Percentiles rank a stretch among this genome's conserved stretches.
phyloP scores from a whole-genome alignment of 2,329 filamentous ascomycete genomes.

The Stachybotrys echinatus region DNA sequence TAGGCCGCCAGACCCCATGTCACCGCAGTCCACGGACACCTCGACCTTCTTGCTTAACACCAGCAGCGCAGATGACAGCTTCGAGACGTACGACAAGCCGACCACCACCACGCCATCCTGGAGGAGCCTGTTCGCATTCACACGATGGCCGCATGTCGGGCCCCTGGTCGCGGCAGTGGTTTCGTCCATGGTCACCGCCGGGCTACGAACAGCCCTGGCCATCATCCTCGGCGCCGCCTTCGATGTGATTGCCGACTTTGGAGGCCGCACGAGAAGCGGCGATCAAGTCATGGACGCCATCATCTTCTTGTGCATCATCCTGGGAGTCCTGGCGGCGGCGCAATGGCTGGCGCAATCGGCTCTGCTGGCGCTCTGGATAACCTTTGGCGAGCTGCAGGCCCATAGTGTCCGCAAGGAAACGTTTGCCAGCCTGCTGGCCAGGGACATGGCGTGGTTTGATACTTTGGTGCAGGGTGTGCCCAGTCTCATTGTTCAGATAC shows the following conservation, averaged over 20 bases:
- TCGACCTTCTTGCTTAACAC: background rate
- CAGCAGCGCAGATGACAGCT: background rate
- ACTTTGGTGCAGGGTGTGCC: slow-evolving; percentile 63
- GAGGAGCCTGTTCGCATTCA: slow-evolving; percentile 65
- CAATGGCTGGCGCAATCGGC: slow-evolving; percentile 63
- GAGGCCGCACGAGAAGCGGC: slow-evolving; percentile 40
- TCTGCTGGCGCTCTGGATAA: slow-evolving; percentile 67
- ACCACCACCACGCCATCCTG: slow-evolving; percentile 18
- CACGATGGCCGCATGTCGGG: slow-evolving; percentile 51
- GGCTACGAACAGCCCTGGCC: slow-evolving; percentile 59
- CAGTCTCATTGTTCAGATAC: slow-evolving; percentile 64
- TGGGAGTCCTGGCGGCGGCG: slow-evolving; percentile 57
- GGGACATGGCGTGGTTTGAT: slow-evolving; percentile 81
- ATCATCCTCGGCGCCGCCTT: slow-evolving; percentile 73
- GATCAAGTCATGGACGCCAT: slow-evolving; percentile 50
- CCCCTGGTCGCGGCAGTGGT: slow-evolving; percentile 49
- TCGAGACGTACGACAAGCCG: background rate
- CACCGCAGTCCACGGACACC: background rate
- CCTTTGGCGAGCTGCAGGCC: slow-evolving; percentile 78
- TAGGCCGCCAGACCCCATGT: background rate
- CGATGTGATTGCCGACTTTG: slow-evolving; percentile 62
- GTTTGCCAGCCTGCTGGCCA: slow-evolving; percentile 64
- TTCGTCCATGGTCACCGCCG: slow-evolving; percentile 54
- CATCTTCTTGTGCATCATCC: slow-evolving; percentile 53
- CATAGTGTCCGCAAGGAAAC: slow-evolving; percentile 56